phyloP scores from a whole-genome alignment of 306 rosid genomes.

The Pachyrhizus erosus region DNA sequence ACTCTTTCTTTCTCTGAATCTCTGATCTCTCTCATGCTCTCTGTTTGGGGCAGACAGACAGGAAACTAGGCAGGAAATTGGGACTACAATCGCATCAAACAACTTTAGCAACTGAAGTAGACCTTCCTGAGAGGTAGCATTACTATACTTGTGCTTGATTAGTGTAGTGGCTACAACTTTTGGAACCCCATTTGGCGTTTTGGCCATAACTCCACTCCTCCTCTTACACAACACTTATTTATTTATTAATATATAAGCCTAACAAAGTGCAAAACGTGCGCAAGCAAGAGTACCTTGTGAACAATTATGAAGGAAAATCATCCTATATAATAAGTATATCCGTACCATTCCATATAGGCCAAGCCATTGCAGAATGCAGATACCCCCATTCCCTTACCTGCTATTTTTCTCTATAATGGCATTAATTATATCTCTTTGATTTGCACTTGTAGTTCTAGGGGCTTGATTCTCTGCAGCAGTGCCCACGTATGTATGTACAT shows the following conservation, averaged over 20 bases:
- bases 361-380: slow-evolving; percentile 21
- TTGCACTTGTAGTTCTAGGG: slow-evolving; percentile 39
- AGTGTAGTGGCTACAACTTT: slow-evolving; percentile 32
- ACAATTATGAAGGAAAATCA: slow-evolving; percentile 31
- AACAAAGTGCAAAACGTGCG: slow-evolving; percentile 37
- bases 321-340: slow-evolving; percentile 9
- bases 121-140: slow-evolving; percentile 52
- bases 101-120: slow-evolving; percentile 66
- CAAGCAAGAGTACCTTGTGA: slow-evolving; percentile 32
- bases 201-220: slow-evolving; percentile 44
- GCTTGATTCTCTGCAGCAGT: slow-evolving; percentile 41
- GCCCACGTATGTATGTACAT: slow-evolving; percentile 25
- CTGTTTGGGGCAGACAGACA: slow-evolving; percentile 59
- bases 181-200: slow-evolving; percentile 45
- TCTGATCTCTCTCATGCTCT: slow-evolving; percentile 41
- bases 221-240: neutral
- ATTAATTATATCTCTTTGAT: slow-evolving; percentile 48
- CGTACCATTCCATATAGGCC: slow-evolving; percentile 38
- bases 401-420: slow-evolving; percentile 34
- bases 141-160: slow-evolving; percentile 43
- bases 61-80: slow-evolving; percentile 58
- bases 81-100: slow-evolving; percentile 62
- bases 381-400: slow-evolving; percentile 52
- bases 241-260: slow-evolving; percentile 18
- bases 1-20: neutral